phyloP scores from a whole-genome alignment of 257 asterid species.

The Solanum arcanum region DNA sequence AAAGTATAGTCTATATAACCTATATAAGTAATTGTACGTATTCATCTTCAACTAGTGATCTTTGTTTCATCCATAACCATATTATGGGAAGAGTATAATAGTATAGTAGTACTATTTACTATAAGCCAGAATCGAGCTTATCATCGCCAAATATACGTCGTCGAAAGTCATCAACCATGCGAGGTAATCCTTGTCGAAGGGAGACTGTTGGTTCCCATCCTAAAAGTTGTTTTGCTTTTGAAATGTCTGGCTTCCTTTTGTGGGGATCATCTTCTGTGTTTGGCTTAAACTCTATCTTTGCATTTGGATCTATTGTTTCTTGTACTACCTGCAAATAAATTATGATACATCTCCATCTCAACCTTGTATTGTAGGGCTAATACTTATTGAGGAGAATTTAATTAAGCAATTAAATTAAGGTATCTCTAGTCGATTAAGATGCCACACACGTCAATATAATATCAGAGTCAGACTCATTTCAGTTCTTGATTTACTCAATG shows the following conservation, averaged over 20 bases:
- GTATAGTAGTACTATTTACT: neutral
- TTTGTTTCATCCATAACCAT: neutral
- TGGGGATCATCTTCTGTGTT: slow-evolving; percentile 89
- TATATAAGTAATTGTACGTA: neutral
- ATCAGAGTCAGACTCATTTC: neutral
- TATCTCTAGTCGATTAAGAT: neutral
- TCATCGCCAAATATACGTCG: slow-evolving; percentile 43
- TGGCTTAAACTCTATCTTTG: slow-evolving; percentile 61
- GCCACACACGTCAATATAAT: neutral
- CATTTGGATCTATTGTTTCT: slow-evolving; percentile 65
- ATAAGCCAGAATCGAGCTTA: neutral
- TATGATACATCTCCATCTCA: neutral
- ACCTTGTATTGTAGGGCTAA: neutral
- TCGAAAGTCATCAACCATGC: slow-evolving; percentile 65
- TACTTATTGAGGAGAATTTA: neutral
- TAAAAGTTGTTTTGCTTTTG: slow-evolving; percentile 62
- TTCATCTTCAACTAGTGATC: neutral
- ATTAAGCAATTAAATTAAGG: neutral
- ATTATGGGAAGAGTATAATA: neutral
- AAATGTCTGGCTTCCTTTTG: slow-evolving; percentile 77
- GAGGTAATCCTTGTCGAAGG: slow-evolving; percentile 75
- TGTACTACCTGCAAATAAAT: slow-evolving; percentile 50
- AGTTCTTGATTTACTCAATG: neutral
- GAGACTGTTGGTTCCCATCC: slow-evolving; percentile 72
- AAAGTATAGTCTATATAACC: neutral